Percentiles rank a stretch among this genome's conserved stretches.
Evolutionary conservation across 2,329 filamentous ascomycete genomes (phyloP).

Genomic region (Alternaria hordeiaustralica): DNA sequence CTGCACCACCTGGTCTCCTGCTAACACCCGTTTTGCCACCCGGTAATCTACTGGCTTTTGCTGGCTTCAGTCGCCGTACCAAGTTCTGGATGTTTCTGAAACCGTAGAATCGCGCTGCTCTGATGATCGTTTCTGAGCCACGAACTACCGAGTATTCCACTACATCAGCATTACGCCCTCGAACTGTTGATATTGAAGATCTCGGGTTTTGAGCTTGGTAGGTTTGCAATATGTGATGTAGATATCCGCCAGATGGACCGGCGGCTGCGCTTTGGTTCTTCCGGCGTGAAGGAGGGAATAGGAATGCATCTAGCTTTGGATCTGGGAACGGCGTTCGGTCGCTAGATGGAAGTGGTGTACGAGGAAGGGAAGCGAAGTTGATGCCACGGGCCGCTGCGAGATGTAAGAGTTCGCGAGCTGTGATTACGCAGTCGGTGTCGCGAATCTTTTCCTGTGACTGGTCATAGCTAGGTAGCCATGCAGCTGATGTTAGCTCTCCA

Average conservation of each 20-base stretch:
- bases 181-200: slow-evolving; percentile 71
- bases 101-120: slow-evolving; percentile 83
- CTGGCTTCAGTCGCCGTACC: slow-evolving; percentile 87
- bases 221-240: slow-evolving; percentile 81
- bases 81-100: slow-evolving; percentile 99
- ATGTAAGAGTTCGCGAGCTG: slow-evolving; percentile 91
- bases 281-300: slow-evolving; percentile 64
- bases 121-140: slow-evolving; percentile 46
- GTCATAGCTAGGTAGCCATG: slow-evolving; percentile 62
- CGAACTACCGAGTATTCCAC: slow-evolving; percentile 78
- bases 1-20: slow-evolving; percentile 74
- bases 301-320: slow-evolving; percentile 69
- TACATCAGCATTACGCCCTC: slow-evolving; percentile 89
- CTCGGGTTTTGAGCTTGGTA: slow-evolving; percentile 74
- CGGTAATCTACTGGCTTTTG: slow-evolving; percentile 65
- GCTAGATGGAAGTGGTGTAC: slow-evolving; percentile 57
- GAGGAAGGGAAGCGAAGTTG: slow-evolving; percentile 75
- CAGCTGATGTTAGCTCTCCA: slow-evolving; percentile 83
- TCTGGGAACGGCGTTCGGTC: slow-evolving; percentile 73
- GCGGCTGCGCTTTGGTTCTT: slow-evolving; percentile 60
- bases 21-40: slow-evolving; percentile 42
- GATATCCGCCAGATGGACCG: slow-evolving; percentile 86
- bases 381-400: slow-evolving; percentile 81
- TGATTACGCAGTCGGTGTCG: slow-evolving; percentile 98
- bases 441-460: slow-evolving; percentile 59